Conservation (phyloP, 441 rosid genomes). For the Pelargonium exstipulatum region DNA sequence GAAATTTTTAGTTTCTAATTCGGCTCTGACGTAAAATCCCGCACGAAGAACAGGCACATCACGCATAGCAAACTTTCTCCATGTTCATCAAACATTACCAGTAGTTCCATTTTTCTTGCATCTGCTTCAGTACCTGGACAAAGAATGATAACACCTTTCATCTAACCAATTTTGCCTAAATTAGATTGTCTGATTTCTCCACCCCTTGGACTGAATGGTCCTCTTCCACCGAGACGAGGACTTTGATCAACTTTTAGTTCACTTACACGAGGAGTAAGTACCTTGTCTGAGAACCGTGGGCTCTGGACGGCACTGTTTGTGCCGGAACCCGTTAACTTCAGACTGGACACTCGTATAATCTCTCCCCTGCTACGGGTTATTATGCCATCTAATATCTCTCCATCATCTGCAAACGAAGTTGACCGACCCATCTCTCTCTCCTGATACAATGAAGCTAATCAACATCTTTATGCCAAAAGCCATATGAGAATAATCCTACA, state of each 20-base stretch:
- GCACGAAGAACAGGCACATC: too few species aligned
- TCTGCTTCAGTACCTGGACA: too few species aligned
- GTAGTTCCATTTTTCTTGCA: too few species aligned
- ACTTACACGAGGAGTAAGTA: slow-evolving; percentile 46
- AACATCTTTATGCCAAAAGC: too few species aligned
- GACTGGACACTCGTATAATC: slow-evolving; percentile 46
- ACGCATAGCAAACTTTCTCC: too few species aligned
- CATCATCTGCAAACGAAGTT: slow-evolving; percentile 49
- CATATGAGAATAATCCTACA: too few species aligned
- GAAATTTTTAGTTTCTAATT: too few species aligned
- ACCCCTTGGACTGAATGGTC: slow-evolving; percentile 53
- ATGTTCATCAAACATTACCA: too few species aligned
- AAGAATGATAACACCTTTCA: too few species aligned
- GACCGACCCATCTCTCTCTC: slow-evolving; percentile 53
- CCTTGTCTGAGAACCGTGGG: slow-evolving; percentile 51
- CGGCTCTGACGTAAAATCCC: too few species aligned
- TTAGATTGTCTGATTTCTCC: slow-evolving; percentile 49
- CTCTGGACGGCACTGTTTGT: slow-evolving; percentile 44
- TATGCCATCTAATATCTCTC: slow-evolving; percentile 59
- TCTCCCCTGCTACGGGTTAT: slow-evolving; percentile 61
- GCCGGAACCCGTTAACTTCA: slow-evolving; percentile 29
- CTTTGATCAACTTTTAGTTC: slow-evolving; percentile 49
- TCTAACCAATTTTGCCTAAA: slow-evolving; percentile 54
- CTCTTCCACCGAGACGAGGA: slow-evolving; percentile 46
- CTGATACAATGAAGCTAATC: slow-evolving; percentile 12